Base-by-base conservation (phyloP, 75 land plant species). In the Selaginella tamariscina region DNA sequence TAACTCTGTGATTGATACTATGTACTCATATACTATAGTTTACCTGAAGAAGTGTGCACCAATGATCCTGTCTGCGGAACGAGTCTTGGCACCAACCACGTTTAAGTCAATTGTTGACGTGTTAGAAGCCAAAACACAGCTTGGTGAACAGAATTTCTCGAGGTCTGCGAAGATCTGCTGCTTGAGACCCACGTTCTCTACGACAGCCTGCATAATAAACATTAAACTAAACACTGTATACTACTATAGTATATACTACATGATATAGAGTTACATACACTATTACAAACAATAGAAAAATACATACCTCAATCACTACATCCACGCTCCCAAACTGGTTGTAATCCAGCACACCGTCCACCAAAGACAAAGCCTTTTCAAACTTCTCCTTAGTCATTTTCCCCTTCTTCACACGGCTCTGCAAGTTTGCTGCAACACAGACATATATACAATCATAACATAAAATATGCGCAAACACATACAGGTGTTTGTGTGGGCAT, bases 371-470 rank as follows among this genome's bases (percentile, higher is more conserved):
- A 55, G 88, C 81, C 71, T 73, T 90, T 57, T 86, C 90, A 71
- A 81, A 83, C 67, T 84, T 93, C 33, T 86, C 86, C 60, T 84
- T 70, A 24, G 84, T 79, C 86, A 90, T 83, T 57, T 76, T 78
- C 21, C 96, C 96, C 73, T 89, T 93, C 77, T 83, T 89, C 29
- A 89, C 91, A 33, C 88, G 95, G 64, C 91, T 93, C 79, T 93
- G 91, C 65, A 93, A 62, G 67, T 89, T 93, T 29, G 82, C 98
- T 93, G 82, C 32, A 78, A 69, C n/a, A n/a, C n/a, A n/a, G n/a
- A n/a, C n/a, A n/a, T n/a, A 22, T 20, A 54, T 55, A 26, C 73
- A 29, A 13, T 27, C 24, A 9, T 30, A 2, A 1, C 0, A 59
- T 2, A n/a, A 60, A 8, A 29, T 27, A 68, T 1, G 20, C 67